Base-by-base conservation (phyloP, 75 land plant genomes). In the Ceratopteris richardii region DNA sequence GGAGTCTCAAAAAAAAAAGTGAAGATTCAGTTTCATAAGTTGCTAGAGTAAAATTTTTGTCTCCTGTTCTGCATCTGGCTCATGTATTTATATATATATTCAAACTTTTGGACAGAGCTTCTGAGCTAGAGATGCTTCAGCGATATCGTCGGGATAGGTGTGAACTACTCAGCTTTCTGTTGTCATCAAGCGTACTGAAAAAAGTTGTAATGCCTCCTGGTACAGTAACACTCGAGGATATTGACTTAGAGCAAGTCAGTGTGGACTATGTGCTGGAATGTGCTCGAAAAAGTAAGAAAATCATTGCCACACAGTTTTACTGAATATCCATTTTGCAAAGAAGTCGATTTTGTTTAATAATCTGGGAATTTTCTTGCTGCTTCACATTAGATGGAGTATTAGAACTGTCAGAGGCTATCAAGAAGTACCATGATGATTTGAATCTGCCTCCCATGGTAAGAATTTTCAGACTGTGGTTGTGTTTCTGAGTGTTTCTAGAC, bases 131-230 rank as follows among this genome's bases (percentile, higher is more conserved):
- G 63, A 72, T 86, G 61, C 31, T 93, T 7, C 98, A 93, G 52
- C 71, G 90, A 24, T 89, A 76, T 58, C 75, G 98, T 50, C 82
- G 98, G 23, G 98, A 93, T 57, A 72, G 98, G 33, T 78, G 77
- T 0, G 82, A 83, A 48, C 95, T 93, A 54, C 87, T 93, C 3
- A 77, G 68, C 51, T 93, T 83, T 47, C 61, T 93, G 41, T 68
- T 93, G 1, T 80, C 98, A 25, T 87, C 90, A 46, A 89, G 76
- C 54, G 72, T 93, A 54, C 69, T 93, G 14, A 88, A 82, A 79
- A 88, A 81, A 60, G 98, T 93, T 57, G 74, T 93, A 44, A 80
- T 93, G 90, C 98, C 98, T 14, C 96, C 98, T 21, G 98, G 98
- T 11, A 96, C 98, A 9, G 80, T 86, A 23, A 62, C 90, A 3